Evolutionary conservation across 345 rosid genomes (phyloP).

Genomic region (Eucalyptus erythrocorys): DNA sequence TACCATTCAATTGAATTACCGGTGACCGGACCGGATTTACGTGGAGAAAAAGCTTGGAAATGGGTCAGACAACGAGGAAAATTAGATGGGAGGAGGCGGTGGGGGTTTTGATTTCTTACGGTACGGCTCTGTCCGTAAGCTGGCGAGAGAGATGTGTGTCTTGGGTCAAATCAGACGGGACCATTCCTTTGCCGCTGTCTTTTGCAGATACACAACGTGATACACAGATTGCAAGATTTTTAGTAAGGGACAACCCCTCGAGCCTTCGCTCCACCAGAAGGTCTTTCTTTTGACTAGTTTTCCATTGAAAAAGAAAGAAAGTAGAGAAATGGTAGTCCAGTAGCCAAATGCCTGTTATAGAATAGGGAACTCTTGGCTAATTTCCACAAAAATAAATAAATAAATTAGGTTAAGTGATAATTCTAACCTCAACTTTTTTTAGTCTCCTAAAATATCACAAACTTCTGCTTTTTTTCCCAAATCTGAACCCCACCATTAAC

Average conservation of each 20-base stretch:
- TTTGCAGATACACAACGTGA: not conserved
- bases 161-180: not conserved
- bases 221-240: not conserved
- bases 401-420: not conserved
- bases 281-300: not conserved
- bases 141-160: not conserved
- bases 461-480: too few relatives aligned
- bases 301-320: not conserved
- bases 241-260: not conserved
- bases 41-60: not conserved
- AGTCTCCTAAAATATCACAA: too few relatives aligned
- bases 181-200: not conserved
- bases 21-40: not conserved
- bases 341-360: not conserved
- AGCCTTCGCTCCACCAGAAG: not conserved
- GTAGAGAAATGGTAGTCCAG: not conserved
- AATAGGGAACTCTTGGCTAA: constrained; percentile 4
- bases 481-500: too few relatives aligned
- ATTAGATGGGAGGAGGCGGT: not conserved
- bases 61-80: not conserved
- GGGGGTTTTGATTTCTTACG: not conserved
- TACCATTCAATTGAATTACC: not conserved
- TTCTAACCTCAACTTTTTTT: too few relatives aligned
- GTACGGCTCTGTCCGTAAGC: not conserved
- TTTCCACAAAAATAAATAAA: not conserved